A percentile compares a stretch with the other conserved stretches of the same genome.
These are phyloP conservation scores for Boletus rubroflammeus DNA, from an alignment of 768 basidiomycete species.

Conservation along the genomic window DNA sequence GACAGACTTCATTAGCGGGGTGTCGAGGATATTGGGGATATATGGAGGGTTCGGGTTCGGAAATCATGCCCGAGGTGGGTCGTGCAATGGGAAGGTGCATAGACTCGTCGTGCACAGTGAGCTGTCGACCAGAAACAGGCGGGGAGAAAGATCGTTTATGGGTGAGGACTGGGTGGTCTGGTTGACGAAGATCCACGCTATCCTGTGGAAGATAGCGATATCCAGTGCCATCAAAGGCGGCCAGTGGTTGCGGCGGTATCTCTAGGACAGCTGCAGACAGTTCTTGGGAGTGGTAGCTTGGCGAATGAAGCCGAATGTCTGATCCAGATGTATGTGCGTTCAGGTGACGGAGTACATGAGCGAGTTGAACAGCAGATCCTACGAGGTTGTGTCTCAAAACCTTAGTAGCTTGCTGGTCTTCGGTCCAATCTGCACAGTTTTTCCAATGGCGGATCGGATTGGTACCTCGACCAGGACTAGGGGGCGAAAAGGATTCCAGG, in stretches of 20 bases:
- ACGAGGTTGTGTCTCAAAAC: slow-evolving; percentile 62
- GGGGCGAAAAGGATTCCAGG: slow-evolving; percentile 44
- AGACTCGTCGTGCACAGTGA: slow-evolving; percentile 10
- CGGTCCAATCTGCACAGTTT: slow-evolving; percentile 72
- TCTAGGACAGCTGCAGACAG: slow-evolving; percentile 34
- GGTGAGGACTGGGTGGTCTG: slow-evolving; percentile 15
- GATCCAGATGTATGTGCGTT: slow-evolving; percentile 31
- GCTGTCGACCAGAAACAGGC: slow-evolving; percentile 8
- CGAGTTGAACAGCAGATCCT: slow-evolving; percentile 60
- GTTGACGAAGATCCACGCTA: slow-evolving; percentile 11
- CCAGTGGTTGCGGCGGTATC: slow-evolving; percentile 39
- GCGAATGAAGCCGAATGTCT: slow-evolving; percentile 37
- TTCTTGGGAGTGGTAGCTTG: slow-evolving; percentile 33
- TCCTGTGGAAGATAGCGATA: slow-evolving; percentile 32
- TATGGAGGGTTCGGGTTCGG: slow-evolving; percentile 8
- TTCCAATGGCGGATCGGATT: slow-evolving; percentile 50
- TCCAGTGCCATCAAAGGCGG: slow-evolving; percentile 25
- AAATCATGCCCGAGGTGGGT: slow-evolving; percentile 1
- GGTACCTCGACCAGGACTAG: slow-evolving; percentile 29
- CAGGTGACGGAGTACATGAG: slow-evolving; percentile 50
- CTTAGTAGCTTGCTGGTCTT: slow-evolving; percentile 62
- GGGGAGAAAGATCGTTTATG: slow-evolving; percentile 33
- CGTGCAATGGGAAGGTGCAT: slow-evolving; percentile 9
- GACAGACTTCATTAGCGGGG: slow-evolving; percentile 5
- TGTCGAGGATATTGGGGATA: slow-evolving; percentile 18